Percentiles rank a stretch among this genome's conserved stretches.
Evolutionary conservation across 176 grass and related monocot genomes (phyloP).

Genomic region (Musa schizocarpa): DNA sequence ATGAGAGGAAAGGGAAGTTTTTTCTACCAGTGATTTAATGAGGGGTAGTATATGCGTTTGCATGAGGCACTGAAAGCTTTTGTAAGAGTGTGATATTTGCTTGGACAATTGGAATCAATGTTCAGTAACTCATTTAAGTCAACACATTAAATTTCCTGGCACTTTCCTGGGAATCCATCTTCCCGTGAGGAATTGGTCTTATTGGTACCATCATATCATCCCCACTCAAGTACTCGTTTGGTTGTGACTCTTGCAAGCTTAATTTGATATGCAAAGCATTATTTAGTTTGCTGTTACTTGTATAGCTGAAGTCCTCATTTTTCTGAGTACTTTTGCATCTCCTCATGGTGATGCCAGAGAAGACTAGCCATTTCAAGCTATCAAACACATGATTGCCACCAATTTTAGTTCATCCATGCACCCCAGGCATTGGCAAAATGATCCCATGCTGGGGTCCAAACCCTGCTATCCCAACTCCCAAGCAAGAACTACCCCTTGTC

Average conservation of each 20-base stretch:
- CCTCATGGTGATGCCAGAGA: too few species aligned
- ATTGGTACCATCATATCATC: too few species aligned
- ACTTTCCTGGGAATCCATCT: background rate
- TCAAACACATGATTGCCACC: too few species aligned
- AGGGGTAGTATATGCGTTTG: background rate
- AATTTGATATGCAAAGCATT: too few species aligned
- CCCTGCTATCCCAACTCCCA: background rate
- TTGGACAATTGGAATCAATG: background rate
- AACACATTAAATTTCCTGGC: slow-evolving; percentile 1
- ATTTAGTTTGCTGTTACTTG: too few species aligned
- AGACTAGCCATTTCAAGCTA: too few species aligned
- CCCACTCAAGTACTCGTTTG: too few species aligned
- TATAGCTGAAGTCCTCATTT: too few species aligned
- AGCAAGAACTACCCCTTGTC: background rate
- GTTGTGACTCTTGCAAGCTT: too few species aligned
- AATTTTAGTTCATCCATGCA: too few species aligned
- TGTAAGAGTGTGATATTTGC: background rate
- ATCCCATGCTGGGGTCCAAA: background rate
- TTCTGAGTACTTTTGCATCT: too few species aligned
- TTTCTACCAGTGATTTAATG: background rate
- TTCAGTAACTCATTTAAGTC: background rate
- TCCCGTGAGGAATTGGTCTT: too few species aligned
- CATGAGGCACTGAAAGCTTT: background rate
- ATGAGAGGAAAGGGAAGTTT: slow-evolving; percentile 1
- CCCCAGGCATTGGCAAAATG: background rate